Evolutionary conservation across 2,329 filamentous ascomycete species (phyloP), one percentile per base, ranked within the genome.

Genomic region (Cytospora piceae): DNA sequence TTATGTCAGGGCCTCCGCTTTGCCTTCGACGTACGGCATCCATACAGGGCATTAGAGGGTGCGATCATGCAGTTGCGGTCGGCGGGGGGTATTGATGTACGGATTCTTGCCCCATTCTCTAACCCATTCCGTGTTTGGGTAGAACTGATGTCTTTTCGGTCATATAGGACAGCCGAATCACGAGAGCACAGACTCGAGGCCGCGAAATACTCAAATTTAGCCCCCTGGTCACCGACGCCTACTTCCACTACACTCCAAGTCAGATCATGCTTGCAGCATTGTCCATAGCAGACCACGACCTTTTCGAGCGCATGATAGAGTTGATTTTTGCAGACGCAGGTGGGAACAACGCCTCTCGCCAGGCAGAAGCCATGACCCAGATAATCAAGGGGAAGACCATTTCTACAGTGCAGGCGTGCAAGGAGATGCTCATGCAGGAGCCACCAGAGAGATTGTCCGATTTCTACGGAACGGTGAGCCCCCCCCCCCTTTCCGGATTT

Each of bases 231-330:
- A 97, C 94, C 31, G 95, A 99, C 73, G 93, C 87, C n/a, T 98
- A 98, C 79, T 97, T 98, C 78, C 90, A 97, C 77, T 98, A 92
- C 79, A 94, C 94, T 0, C 95, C 95, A 0, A 91, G 92, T 29
- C 95, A 99, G 76, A 96, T 98, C 75, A 94, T 94, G 88, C 84
- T 98, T 67, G 90, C 92, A 0, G 88, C 94, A 0, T 79, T 97
- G 32, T 82, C 90, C 17, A 84, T 96, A 60, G 91, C 89, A 0
- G 94, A 98, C 74, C 78, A 82, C 51, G 85, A 83, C 0, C 78
- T 95, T 37, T 74, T 83, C 3, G 82, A 86, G 67, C 75, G 77
- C 4, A 69, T 87, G 54, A 72, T 86, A 15, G 77, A 79, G 1
- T 74, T 77, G 8, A 77, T 78, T 2, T 80, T 81, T 62, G 20